phyloP scores from a whole-genome alignment of 441 rosid genomes.

The Daphne laureola region DNA sequence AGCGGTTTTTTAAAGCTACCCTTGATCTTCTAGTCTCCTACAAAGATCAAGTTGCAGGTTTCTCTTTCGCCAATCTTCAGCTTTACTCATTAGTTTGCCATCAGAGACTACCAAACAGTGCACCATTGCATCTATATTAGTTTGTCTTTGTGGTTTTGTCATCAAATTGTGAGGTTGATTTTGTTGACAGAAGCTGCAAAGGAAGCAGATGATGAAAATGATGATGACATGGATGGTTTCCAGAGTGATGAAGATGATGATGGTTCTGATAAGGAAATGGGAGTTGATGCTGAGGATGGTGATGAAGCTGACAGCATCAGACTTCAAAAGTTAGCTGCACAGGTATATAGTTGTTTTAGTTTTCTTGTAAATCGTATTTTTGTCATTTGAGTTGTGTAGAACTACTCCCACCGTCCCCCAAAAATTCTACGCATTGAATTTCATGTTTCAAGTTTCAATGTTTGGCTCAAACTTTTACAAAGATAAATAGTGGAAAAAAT shows the following conservation, averaged over 20 bases:
- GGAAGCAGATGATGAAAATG: constrained; percentile 79
- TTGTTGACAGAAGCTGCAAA: constrained; percentile 63
- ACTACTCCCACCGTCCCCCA: too few relatives aligned
- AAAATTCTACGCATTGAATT: too few relatives aligned
- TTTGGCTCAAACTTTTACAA: too few relatives aligned
- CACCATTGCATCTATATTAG: constrained; percentile 4
- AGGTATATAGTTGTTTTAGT: constrained; percentile 34
- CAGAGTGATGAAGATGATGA: constrained; percentile 79
- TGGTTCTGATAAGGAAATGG: constrained; percentile 77
- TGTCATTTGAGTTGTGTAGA: too few relatives aligned
- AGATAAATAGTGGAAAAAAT: too few relatives aligned
- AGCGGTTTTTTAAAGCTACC: constrained; percentile 68
- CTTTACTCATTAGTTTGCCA: too few relatives aligned
- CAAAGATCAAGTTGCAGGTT: constrained; percentile 97
- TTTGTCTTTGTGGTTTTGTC: background rate
- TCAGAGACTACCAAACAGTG: too few relatives aligned
- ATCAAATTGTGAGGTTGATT: too few relatives aligned
- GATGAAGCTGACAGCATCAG: constrained; percentile 82
- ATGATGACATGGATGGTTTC: constrained; percentile 93
- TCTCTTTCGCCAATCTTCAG: background rate
- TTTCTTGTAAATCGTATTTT: background rate
- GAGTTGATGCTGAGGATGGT: constrained; percentile 72
- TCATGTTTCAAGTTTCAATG: too few relatives aligned
- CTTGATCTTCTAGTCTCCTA: constrained; percentile 90
- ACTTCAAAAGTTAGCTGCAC: constrained; percentile 77